Evolutionary conservation across 768 basidiomycete genomes (phyloP).

Genomic region (Tubosaeta sp.): DNA sequence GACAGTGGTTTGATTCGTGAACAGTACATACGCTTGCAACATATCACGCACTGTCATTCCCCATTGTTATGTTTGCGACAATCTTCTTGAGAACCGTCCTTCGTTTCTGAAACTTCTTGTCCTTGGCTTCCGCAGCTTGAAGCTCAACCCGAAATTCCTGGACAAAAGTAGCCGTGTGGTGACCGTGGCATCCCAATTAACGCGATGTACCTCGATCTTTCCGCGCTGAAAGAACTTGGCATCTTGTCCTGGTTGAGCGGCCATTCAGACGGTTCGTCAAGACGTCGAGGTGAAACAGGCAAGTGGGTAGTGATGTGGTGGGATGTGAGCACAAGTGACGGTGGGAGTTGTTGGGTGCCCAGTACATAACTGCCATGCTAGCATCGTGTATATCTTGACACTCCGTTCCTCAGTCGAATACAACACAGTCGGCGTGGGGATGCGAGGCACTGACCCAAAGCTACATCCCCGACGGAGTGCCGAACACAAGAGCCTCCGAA

Average conservation of each 20-base stretch:
- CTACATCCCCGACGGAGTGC: background rate
- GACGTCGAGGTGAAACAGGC: background rate
- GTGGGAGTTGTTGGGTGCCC: background rate
- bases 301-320: background rate
- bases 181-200: constrained; percentile 6
- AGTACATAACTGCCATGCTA: background rate
- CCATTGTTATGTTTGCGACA: constrained; percentile 99
- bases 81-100: constrained; percentile 96
- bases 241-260: constrained; percentile 68
- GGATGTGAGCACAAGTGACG: background rate
- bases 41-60: constrained; percentile 84
- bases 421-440: background rate
- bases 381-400: background rate
- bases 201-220: constrained; percentile 71
- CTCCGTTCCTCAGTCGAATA: background rate
- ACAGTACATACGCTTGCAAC: constrained; percentile 8
- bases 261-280: constrained; percentile 29
- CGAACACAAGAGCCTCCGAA: background rate
- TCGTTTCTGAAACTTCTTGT: constrained; percentile 92
- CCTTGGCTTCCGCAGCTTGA: constrained; percentile 87
- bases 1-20: constrained; percentile 15
- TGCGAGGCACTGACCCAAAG: background rate
- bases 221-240: constrained; percentile 90
- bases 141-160: constrained; percentile 91
- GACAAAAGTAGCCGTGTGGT: constrained; percentile 11